phyloP scores from a whole-genome alignment of 371 early-diverging fungal species.

The Cokeromyces recurvatus region DNA sequence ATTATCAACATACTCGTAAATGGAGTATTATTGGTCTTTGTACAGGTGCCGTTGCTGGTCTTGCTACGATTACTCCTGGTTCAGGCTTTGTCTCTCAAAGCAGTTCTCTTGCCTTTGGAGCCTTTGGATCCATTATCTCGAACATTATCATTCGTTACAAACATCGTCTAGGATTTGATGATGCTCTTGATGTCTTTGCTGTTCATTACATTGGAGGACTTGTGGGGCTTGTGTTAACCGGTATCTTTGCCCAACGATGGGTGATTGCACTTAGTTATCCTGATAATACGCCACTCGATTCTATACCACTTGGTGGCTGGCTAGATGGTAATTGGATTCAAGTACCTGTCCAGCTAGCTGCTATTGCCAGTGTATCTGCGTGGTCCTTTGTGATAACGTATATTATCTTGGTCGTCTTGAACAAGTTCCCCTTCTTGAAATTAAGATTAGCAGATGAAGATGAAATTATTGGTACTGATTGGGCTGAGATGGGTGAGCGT shows the following conservation, averaged over 20 bases:
- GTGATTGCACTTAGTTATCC: slow-evolving; percentile 59
- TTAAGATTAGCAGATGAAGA: slow-evolving; percentile 56
- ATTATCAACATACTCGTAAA: slow-evolving; percentile 61
- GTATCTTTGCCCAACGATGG: slow-evolving; percentile 63
- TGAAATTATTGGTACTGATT: slow-evolving; percentile 58
- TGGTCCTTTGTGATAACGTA: slow-evolving; percentile 63
- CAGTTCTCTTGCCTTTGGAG: slow-evolving; percentile 68
- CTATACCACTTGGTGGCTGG: slow-evolving; percentile 59
- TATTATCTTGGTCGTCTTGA: slow-evolving; percentile 49
- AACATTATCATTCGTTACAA: slow-evolving; percentile 61
- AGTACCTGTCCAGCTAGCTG: slow-evolving; percentile 58
- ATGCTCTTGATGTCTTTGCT: slow-evolving; percentile 70
- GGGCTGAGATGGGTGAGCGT: slow-evolving; percentile 66
- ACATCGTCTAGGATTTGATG: slow-evolving; percentile 68
- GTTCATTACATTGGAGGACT: slow-evolving; percentile 74
- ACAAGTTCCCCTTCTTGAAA: slow-evolving; percentile 45
- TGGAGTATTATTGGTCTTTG: slow-evolving; percentile 79
- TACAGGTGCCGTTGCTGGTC: slow-evolving; percentile 83
- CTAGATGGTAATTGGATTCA: slow-evolving; percentile 64
- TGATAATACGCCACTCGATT: slow-evolving; percentile 46
- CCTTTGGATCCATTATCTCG: slow-evolving; percentile 56
- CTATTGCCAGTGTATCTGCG: slow-evolving; percentile 46
- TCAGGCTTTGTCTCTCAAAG: slow-evolving; percentile 70
- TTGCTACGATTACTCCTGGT: slow-evolving; percentile 78
- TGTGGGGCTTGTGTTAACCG: slow-evolving; percentile 65